Evolutionary conservation across 176 grass and related monocot species (phyloP).

Genomic region (Thinopyrum elongatum): DNA sequence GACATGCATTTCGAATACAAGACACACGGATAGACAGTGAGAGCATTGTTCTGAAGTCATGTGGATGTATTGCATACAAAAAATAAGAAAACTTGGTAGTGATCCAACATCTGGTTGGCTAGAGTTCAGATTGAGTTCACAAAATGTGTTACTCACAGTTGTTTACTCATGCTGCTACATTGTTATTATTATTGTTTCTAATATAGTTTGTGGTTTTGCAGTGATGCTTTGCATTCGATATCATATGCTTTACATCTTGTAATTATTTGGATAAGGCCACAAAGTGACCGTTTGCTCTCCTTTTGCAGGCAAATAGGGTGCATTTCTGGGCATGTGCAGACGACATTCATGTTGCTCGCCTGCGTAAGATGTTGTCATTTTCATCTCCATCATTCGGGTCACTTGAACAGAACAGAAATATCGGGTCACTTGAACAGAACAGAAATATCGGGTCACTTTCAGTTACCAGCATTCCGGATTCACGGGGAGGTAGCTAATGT

Average conservation of each 20-base stretch:
- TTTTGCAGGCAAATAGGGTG: neutral
- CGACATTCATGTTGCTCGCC: neutral
- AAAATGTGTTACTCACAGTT: neutral
- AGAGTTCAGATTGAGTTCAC: neutral
- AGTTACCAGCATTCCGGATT: too few species aligned
- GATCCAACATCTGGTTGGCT: neutral
- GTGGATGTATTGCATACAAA: neutral
- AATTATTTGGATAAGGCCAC: neutral
- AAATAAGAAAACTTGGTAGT: neutral
- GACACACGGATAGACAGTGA: neutral
- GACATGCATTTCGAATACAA: neutral
- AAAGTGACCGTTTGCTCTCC: neutral
- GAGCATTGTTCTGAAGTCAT: neutral
- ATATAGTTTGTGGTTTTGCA: neutral
- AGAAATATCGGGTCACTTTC: too few species aligned
- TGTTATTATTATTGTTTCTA: neutral
- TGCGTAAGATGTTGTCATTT: neutral
- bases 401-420: too few species aligned
- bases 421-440: too few species aligned
- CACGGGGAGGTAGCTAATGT: too few species aligned
- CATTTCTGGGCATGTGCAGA: neutral
- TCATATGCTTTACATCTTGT: neutral
- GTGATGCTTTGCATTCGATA: neutral
- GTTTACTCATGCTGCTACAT: neutral
- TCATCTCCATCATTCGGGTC: too few species aligned